Evolutionary conservation across 345 rosid species (phyloP).

Genomic region (Eucalyptus paniculata): DNA sequence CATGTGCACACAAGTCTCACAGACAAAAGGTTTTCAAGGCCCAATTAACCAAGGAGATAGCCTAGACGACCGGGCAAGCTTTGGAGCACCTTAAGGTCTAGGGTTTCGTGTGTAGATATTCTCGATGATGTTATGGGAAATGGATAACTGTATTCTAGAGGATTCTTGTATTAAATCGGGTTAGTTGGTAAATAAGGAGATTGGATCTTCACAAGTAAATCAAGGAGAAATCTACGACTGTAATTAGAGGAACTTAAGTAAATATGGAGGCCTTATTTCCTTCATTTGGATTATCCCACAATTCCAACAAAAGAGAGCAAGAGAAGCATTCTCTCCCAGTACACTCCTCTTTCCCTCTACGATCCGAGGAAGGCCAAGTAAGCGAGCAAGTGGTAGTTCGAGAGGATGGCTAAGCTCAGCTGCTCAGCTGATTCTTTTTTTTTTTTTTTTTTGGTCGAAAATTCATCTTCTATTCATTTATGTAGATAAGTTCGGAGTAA

Average conservation of each 20-base stretch:
- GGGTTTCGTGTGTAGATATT: not conserved
- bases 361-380: not conserved
- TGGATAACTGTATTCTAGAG: not conserved
- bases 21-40: not conserved
- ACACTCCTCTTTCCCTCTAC: not conserved
- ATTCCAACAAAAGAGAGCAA: not conserved
- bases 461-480: too few species aligned
- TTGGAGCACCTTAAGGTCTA: not conserved
- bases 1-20: not conserved
- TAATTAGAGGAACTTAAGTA: not conserved
- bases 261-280: not conserved
- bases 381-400: not conserved
- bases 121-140: not conserved
- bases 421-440: not conserved
- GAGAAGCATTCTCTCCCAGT: not conserved
- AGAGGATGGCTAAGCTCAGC: not conserved
- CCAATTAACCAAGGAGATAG: not conserved
- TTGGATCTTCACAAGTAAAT: not conserved
- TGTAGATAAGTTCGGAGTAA: too few species aligned
- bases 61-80: not conserved
- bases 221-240: not conserved
- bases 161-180: not conserved
- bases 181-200: not conserved
- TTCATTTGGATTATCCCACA: not conserved
- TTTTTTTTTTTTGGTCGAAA: too few species aligned